These are phyloP conservation scores for Boletellus dicymbophilus DNA, from an alignment of 1,284 basidiomycete genomes.

Conservation along the genomic window DNA sequence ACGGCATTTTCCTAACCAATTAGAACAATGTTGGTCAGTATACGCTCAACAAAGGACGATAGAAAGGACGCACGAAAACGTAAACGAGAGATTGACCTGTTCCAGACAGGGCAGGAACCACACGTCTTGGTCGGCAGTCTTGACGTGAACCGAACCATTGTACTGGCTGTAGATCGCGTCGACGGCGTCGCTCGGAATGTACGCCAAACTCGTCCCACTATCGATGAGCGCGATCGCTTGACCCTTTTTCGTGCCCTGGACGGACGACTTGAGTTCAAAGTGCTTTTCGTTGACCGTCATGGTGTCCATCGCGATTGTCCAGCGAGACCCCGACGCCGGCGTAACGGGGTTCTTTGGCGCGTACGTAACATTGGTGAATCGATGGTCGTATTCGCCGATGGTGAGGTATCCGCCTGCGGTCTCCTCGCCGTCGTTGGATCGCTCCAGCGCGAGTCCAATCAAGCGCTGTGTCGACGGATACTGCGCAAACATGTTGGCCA, in stretches of 20 bases:
- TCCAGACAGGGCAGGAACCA: conserved; percentile 48
- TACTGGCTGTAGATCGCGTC: conserved; percentile 41
- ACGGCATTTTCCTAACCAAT: conserved; percentile 33
- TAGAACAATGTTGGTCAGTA: not conserved
- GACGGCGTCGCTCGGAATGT: conserved; percentile 35
- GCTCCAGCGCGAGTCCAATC: conserved; percentile 43
- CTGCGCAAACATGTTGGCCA: conserved; percentile 43
- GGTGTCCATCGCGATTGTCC: conserved; percentile 43
- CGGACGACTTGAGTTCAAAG: conserved; percentile 27
- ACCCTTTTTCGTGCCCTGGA: conserved; percentile 31
- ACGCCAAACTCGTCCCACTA: conserved; percentile 42
- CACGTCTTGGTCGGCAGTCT: conserved; percentile 20
- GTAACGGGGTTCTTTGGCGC: conserved; percentile 35
- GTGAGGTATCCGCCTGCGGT: conserved; percentile 41
- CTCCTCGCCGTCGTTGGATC: conserved; percentile 39
- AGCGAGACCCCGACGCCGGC: conserved; percentile 36
- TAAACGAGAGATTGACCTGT: conserved; percentile 41
- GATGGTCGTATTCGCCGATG: conserved; percentile 45
- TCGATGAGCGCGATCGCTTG: conserved; percentile 41
- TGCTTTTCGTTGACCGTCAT: conserved; percentile 34
- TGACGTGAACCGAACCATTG: conserved; percentile 36
- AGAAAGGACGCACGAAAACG: conserved; percentile 38
- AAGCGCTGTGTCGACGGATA: conserved; percentile 38
- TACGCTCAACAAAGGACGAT: not conserved
- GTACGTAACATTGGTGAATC: conserved; percentile 33